A percentile compares a stretch with the other conserved stretches of the same genome.
Conservation (phyloP, 257 asterid genomes). For the Datura wrightii region DNA sequence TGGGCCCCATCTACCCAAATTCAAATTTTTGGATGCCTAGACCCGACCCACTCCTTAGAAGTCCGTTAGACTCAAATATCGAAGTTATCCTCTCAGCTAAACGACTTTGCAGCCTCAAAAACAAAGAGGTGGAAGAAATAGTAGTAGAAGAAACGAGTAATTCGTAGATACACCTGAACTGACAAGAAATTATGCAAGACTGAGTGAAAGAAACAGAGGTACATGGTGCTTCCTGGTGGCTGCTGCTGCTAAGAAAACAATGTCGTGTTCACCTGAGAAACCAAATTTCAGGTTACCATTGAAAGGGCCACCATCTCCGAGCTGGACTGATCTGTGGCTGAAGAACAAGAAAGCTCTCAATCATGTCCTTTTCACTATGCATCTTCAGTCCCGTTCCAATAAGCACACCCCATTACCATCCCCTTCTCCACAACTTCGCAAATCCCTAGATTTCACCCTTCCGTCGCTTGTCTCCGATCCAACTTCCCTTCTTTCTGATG, state of each 20-base stretch:
- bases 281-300: constrained; percentile 50
- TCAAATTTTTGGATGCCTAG: constrained; percentile 31
- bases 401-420: constrained; percentile 36
- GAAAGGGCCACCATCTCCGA: constrained; percentile 35
- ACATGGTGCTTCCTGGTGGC: not conserved
- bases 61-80: constrained; percentile 34
- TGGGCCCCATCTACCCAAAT: constrained; percentile 28
- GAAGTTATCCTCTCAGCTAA: no score
- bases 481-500: constrained; percentile 74
- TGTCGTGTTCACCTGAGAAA: constrained; percentile 61
- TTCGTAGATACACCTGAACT: not conserved
- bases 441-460: constrained; percentile 48
- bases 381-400: constrained; percentile 54
- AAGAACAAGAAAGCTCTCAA: constrained; percentile 67
- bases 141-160: no score
- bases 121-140: no score
- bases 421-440: constrained; percentile 39
- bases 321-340: constrained; percentile 48
- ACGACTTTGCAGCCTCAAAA: not conserved
- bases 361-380: constrained; percentile 65
- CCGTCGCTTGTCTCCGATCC: constrained; percentile 57
- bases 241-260: constrained; percentile 30
- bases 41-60: constrained; percentile 29
- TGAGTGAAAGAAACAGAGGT: not conserved
- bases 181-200: not conserved